These are phyloP conservation scores for Penicillium goetzii DNA, from an alignment of 495 filamentous ascomycete genomes.

Conservation along the genomic window DNA sequence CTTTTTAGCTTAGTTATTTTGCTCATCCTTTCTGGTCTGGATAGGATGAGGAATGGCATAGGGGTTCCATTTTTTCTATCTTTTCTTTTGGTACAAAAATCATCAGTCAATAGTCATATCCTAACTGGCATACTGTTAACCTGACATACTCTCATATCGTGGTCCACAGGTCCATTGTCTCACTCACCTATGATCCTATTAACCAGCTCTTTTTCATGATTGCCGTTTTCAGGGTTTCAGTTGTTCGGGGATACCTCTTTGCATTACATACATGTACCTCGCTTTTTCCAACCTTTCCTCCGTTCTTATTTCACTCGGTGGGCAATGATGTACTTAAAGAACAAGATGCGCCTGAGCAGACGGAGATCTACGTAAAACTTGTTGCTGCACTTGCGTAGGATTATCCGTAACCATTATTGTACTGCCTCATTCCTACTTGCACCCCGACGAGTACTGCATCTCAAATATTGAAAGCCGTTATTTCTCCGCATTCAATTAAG, in stretches of 20 bases:
- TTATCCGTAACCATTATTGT: no score
- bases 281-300: neutral
- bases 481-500: slow-evolving; percentile 1
- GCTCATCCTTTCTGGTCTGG: neutral
- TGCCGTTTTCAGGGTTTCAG: neutral
- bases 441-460: neutral
- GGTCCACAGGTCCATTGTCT: neutral
- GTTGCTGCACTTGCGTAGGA: no score
- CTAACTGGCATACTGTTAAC: neutral
- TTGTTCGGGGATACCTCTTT: neutral
- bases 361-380: neutral
- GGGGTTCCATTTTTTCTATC: neutral
- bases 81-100: neutral
- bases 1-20: neutral
- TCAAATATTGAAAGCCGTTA: neutral
- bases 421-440: neutral
- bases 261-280: neutral
- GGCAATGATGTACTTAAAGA: slow-evolving; percentile 8
- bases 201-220: neutral
- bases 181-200: neutral
- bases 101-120: neutral
- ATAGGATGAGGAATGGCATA: neutral
- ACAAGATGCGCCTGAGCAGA: neutral
- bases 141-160: neutral
- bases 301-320: no score